Conservation (phyloP, 1,139 yeast species). For the Pichia sp. region DNA sequence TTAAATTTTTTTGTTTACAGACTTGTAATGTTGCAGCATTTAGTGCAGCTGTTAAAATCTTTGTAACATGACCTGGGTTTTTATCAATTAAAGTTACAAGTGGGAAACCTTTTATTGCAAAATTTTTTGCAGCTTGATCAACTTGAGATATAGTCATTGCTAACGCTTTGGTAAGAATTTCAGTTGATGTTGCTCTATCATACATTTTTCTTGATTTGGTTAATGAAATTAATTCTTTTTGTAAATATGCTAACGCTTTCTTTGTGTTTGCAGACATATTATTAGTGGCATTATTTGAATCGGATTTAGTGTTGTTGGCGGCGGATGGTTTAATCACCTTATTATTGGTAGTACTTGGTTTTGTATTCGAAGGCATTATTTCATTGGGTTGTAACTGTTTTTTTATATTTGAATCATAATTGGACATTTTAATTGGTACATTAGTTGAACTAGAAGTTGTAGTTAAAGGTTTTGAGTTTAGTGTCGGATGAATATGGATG, state of each 20-base stretch:
- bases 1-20: constrained; percentile 34
- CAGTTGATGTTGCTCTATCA: constrained; percentile 69
- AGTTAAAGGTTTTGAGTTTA: neutral
- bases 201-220: constrained; percentile 67
- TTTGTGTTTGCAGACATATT: constrained; percentile 51
- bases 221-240: constrained; percentile 61
- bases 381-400: constrained; percentile 7
- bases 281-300: constrained; percentile 19
- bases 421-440: constrained; percentile 3
- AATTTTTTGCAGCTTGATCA: constrained; percentile 78
- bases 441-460: neutral
- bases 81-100: constrained; percentile 74
- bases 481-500: neutral
- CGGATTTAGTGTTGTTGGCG: no score
- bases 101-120: constrained; percentile 78
- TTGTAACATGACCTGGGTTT: constrained; percentile 82
- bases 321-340: constrained; percentile 3
- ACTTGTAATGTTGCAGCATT: constrained; percentile 70
- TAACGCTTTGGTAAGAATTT: constrained; percentile 80
- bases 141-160: constrained; percentile 92
- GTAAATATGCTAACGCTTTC: constrained; percentile 60
- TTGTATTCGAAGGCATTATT: neutral
- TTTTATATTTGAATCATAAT: neutral
- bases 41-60: constrained; percentile 75
- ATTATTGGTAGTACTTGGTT: neutral